These are phyloP conservation scores for Coleophoma eucalyptorum DNA, from an alignment of 2,329 filamentous ascomycete genomes.

Conservation along the genomic window DNA sequence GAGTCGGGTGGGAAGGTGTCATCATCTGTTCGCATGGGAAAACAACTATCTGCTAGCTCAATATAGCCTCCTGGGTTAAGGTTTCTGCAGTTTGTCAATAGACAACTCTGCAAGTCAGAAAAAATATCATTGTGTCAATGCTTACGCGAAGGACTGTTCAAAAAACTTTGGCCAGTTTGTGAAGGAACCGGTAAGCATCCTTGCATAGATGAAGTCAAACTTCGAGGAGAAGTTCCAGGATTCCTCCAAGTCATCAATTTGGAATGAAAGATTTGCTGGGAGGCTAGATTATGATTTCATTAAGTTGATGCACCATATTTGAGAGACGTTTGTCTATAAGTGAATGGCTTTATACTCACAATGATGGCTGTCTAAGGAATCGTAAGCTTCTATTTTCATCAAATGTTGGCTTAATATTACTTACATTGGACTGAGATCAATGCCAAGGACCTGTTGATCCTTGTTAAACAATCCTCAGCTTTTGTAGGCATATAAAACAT, in stretches of 20 bases:
- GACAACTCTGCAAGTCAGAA: too few relatives aligned
- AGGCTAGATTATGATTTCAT: conserved; percentile 24
- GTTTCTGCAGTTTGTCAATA: conserved; percentile 1
- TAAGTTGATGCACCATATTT: too few relatives aligned
- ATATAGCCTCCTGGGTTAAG: conserved; percentile 41
- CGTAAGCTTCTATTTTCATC: too few relatives aligned
- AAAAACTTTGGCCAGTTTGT: conserved; percentile 16
- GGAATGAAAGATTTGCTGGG: conserved; percentile 57
- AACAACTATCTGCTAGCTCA: conserved; percentile 37
- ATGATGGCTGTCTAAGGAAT: too few relatives aligned
- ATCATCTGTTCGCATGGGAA: conserved; percentile 34
- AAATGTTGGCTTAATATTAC: conserved; percentile 26
- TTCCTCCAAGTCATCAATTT: conserved; percentile 51
- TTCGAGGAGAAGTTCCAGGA: conserved; percentile 14
- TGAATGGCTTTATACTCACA: too few relatives aligned
- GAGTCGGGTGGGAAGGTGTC: conserved; percentile 16
- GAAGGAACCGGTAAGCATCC: conserved; percentile 17
- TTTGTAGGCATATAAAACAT: too few relatives aligned
- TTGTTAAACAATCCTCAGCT: too few relatives aligned
- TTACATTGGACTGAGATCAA: conserved; percentile 26
- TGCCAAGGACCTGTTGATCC: conserved; percentile 9
- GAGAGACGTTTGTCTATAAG: too few relatives aligned
- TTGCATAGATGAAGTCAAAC: conserved; percentile 23
- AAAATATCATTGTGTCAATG: too few relatives aligned
- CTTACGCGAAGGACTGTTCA: conserved; percentile 3